phyloP scores from a whole-genome alignment of 139 green algal species.

The Gonium pectorale region DNA sequence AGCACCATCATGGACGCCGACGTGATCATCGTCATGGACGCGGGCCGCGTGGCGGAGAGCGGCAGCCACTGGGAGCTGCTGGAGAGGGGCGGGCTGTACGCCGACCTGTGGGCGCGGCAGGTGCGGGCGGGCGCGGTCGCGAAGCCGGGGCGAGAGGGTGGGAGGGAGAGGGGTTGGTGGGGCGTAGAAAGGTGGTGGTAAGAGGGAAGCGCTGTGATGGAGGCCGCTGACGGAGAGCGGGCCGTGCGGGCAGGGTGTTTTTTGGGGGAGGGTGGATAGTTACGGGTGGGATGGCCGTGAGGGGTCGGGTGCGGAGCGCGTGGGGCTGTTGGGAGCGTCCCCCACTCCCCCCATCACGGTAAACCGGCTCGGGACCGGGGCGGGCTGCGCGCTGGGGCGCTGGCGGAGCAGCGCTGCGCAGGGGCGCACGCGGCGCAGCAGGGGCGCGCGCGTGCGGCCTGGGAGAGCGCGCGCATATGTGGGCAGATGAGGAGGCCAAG shows the following conservation, averaged over 20 bases:
- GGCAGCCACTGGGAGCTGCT: slow-evolving; percentile 82
- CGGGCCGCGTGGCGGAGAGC: slow-evolving; percentile 54
- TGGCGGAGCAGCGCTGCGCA: no score
- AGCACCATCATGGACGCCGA: slow-evolving; percentile 85
- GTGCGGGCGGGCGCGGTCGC: background rate
- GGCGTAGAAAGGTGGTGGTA: background rate
- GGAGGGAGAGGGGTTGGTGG: background rate
- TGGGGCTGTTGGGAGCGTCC: no score
- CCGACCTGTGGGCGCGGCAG: slow-evolving; percentile 80
- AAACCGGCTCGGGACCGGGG: no score
- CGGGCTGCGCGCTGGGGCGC: no score
- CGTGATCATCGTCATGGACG: slow-evolving; percentile 80
- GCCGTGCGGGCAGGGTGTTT: background rate
- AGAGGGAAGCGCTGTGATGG: background rate
- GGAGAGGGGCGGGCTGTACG: slow-evolving; percentile 69
- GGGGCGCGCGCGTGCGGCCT: no score
- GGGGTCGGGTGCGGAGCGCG: no score
- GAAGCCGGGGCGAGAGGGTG: background rate
- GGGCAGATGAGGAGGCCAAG: no score
- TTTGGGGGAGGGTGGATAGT: background rate
- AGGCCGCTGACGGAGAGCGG: background rate
- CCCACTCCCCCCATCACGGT: no score
- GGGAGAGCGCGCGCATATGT: no score
- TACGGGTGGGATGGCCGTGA: background rate
- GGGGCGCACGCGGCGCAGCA: no score